These are phyloP conservation scores for Aschersonia sp. DNA, from an alignment of 2,329 filamentous ascomycete species.

Conservation along the genomic window DNA sequence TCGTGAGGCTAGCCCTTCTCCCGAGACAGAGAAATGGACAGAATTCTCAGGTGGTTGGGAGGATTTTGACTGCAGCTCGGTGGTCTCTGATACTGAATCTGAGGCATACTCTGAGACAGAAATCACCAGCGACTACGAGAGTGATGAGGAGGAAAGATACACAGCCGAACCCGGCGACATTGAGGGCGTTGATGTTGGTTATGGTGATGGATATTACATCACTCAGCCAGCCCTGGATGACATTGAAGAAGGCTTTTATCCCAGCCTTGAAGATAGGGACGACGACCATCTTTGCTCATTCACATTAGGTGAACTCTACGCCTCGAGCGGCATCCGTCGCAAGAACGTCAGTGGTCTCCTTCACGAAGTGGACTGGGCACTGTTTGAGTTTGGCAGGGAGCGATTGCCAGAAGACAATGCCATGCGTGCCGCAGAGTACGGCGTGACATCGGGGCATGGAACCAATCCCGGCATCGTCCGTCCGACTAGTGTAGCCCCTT, in stretches of 20 bases:
- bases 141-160: slow-evolving; percentile 41
- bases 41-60: slow-evolving; percentile 20
- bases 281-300: slow-evolving; percentile 75
- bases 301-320: slow-evolving; percentile 70
- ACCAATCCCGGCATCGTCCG: slow-evolving; percentile 19
- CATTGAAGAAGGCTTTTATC: slow-evolving; percentile 70
- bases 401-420: slow-evolving; percentile 59
- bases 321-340: slow-evolving; percentile 77
- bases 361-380: slow-evolving; percentile 91
- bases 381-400: slow-evolving; percentile 65
- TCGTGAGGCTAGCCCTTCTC: too few species aligned
- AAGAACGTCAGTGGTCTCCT: slow-evolving; percentile 56
- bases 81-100: slow-evolving; percentile 48
- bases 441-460: slow-evolving; percentile 5
- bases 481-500: slow-evolving; percentile 44
- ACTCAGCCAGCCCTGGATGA: slow-evolving; percentile 89
- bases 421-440: slow-evolving; percentile 31
- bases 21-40: too few species aligned
- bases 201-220: slow-evolving; percentile 64
- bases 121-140: slow-evolving; percentile 36
- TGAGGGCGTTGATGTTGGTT: slow-evolving; percentile 59
- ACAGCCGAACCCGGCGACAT: slow-evolving; percentile 59
- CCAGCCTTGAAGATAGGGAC: slow-evolving; percentile 52
- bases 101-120: slow-evolving; percentile 35
- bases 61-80: slow-evolving; percentile 42